Conservation (phyloP, 164 flowering plant species). For the Cinnamomum micranthum region DNA sequence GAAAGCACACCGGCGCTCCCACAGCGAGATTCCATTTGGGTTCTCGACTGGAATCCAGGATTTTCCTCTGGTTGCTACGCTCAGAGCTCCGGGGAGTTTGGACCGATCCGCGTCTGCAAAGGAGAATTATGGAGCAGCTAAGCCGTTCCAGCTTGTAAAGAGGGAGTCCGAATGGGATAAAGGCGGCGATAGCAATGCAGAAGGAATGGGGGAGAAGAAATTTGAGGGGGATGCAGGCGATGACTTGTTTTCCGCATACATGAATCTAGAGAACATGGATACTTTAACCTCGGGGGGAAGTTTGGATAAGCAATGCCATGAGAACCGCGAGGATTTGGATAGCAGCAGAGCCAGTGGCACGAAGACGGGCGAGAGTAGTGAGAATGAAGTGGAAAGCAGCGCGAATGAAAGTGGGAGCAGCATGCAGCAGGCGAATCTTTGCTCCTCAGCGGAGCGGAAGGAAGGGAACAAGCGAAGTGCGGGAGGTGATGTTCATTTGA, state of each 20-base stretch:
- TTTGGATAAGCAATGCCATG: conserved; percentile 47
- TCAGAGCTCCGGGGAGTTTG: conserved; percentile 29
- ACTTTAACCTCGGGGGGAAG: conserved; percentile 59
- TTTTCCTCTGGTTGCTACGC: conserved; percentile 42
- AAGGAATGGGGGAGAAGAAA: conserved; percentile 72
- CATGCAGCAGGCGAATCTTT: conserved; percentile 19
- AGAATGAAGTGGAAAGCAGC: conserved; percentile 87
- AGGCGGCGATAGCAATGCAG: conserved; percentile 31
- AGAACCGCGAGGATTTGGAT: conserved; percentile 59
- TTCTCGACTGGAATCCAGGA: conserved; percentile 48
- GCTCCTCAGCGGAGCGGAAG: conserved; percentile 40
- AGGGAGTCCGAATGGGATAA: conserved; percentile 54
- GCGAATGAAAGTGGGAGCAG: conserved; percentile 57
- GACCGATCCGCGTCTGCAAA: conserved; percentile 33
- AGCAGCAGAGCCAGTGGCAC: conserved; percentile 74
- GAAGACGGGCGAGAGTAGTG: conserved; percentile 85
- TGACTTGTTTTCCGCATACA: conserved; percentile 73
- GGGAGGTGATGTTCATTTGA: conserved; percentile 36
- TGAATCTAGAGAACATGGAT: conserved; percentile 83
- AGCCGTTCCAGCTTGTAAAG: conserved; percentile 59
- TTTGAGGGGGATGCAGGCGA: conserved; percentile 78
- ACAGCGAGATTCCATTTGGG: conserved; percentile 84
- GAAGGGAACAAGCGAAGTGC: conserved; percentile 49
- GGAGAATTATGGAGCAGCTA: conserved; percentile 32
- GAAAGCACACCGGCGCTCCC: conserved; percentile 80